Evolutionary conservation across 2,329 filamentous ascomycete species (phyloP), one percentile per base, ranked within the genome.

Genomic region (Bertia moriformis): DNA sequence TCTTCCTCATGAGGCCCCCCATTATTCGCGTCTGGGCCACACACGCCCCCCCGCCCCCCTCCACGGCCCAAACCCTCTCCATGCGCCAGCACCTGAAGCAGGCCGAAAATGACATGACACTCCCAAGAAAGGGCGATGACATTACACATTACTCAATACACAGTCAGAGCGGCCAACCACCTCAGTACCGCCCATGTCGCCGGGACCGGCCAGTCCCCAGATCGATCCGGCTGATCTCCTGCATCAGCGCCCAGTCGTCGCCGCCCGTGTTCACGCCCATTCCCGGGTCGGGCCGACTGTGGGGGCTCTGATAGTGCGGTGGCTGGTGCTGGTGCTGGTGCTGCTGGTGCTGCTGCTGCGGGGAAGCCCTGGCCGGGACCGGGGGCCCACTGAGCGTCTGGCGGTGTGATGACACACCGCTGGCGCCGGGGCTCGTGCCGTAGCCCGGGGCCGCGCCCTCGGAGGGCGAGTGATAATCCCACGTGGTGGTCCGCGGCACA

Each of bases 211-310:
- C 75, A 18, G 62, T 62, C n/a, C 76, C 76, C 45, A 81, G 69
- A 48, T 81, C 74, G 44, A 81, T 80, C 37, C 65, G 64, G 48
- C 69, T 75, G 66, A 88, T 71, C 58, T 88, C 83, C 45, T 84
- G 66, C 56, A 81, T 70, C 39, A 88, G 58, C 15, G 78, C 73
- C 56, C 67, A 65, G 44, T 72, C 63, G 41, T 67, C 67, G 18
- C 58, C 55, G 39, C 55, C 60, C 48, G 22, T 59, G 57, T 4
- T 55, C 57, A 19, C 49, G 42, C 13, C 46, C 44, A 3, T 19
- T n/a, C n/a, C n/a, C n/a, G n/a, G n/a, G n/a, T n/a, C n/a, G 44
- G 22, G 38, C 50, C 38, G 33, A 47, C 2, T 47, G 50, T 38
- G 55, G 45, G 19, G 49, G 51, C 20, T 60, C 64, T 44, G 61